Percentiles rank a stretch among this genome's conserved stretches.
Evolutionary conservation across 1,139 yeast genomes (phyloP).

Genomic region (Blastobotrys elegans): DNA sequence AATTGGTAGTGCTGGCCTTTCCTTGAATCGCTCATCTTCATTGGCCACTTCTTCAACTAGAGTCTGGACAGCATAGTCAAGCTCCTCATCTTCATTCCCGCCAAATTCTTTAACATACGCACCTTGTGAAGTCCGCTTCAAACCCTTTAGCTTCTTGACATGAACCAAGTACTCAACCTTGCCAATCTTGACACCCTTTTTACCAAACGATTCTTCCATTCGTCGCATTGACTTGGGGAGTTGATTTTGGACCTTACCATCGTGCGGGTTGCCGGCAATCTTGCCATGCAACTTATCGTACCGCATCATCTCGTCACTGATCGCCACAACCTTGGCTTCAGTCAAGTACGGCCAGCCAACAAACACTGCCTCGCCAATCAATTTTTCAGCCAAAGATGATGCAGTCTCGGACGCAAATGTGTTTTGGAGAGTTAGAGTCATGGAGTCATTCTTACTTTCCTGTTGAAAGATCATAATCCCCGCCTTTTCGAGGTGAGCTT

Average conservation of each 20-base stretch:
- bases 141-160: constrained; percentile 73
- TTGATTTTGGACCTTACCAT: constrained; percentile 40
- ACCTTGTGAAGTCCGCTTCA: constrained; percentile 65
- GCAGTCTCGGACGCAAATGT: constrained; percentile 47
- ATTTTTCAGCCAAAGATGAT: constrained; percentile 52
- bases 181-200: constrained; percentile 56
- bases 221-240: constrained; percentile 36
- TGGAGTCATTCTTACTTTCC: constrained; percentile 78
- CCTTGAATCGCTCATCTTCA: constrained; percentile 67
- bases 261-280: constrained; percentile 25
- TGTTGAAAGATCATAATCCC: constrained; percentile 78
- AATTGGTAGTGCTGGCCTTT: constrained; percentile 72
- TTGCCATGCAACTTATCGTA: constrained; percentile 41
- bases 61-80: constrained; percentile 64
- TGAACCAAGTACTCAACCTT: constrained; percentile 55
- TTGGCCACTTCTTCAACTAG: constrained; percentile 71
- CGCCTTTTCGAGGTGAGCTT: constrained; percentile 48
- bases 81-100: constrained; percentile 39
- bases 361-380: constrained; percentile 57
- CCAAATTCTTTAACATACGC: constrained; percentile 63
- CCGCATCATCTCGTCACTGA: constrained; percentile 51
- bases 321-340: constrained; percentile 68
- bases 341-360: constrained; percentile 86
- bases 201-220: constrained; percentile 39
- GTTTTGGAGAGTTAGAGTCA: constrained; percentile 60